These are phyloP conservation scores for Crocinoboletus sp. DNA, from an alignment of 1,284 basidiomycete genomes.

Conservation along the genomic window DNA sequence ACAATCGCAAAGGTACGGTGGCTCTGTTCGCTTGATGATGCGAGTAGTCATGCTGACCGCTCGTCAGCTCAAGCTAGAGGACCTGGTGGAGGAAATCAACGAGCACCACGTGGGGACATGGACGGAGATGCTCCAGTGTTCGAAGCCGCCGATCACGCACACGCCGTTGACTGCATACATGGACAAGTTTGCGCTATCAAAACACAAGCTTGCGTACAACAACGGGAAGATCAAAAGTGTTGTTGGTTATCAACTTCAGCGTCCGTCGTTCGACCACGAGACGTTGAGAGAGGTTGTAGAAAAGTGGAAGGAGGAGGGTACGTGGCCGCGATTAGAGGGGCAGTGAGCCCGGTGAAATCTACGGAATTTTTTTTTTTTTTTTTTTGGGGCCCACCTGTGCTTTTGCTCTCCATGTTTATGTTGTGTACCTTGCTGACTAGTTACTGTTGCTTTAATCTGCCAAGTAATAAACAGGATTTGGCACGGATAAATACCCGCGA, in stretches of 20 bases:
- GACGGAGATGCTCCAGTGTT: constrained; percentile 76
- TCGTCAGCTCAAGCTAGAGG: constrained; percentile 52
- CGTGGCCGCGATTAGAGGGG: constrained; percentile 56
- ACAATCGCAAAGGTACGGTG: constrained; percentile 57
- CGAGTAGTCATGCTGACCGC: constrained; percentile 11
- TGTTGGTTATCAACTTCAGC: constrained; percentile 63
- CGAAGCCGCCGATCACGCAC: constrained; percentile 70
- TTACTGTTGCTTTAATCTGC: no score
- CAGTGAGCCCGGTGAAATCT: constrained; percentile 1
- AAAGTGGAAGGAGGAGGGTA: constrained; percentile 72
- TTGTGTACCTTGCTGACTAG: no score
- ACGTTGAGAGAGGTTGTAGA: constrained; percentile 70
- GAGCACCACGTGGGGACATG: constrained; percentile 83
- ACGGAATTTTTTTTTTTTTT: constrained; percentile 13
- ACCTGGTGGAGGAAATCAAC: constrained; percentile 83
- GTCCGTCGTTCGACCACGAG: constrained; percentile 61
- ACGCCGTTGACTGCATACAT: constrained; percentile 81
- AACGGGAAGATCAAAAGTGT: constrained; percentile 71
- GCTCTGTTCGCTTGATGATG: constrained; percentile 8
- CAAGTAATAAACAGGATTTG: no score
- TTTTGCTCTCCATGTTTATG: no score
- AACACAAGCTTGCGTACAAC: constrained; percentile 60
- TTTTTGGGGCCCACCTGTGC: no score
- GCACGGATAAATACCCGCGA: neutral
- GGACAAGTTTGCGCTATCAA: constrained; percentile 68